phyloP scores from a whole-genome alignment of 495 filamentous ascomycete genomes.

The Aspergillus incahuasiensis region DNA sequence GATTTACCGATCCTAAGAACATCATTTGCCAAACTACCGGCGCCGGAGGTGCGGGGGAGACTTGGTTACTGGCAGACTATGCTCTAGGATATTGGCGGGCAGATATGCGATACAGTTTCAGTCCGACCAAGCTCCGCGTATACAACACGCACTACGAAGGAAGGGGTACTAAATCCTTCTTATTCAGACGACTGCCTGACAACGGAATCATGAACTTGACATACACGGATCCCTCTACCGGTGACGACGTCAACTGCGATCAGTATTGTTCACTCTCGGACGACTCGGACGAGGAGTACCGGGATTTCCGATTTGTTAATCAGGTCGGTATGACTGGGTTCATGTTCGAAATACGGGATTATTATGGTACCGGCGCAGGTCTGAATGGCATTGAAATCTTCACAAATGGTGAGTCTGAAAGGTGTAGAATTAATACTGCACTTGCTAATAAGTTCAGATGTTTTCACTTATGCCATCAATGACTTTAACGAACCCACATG shows the following conservation, averaged over 20 bases:
- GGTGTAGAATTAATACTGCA: background rate
- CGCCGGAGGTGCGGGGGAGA: slow-evolving; percentile 60
- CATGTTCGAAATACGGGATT: slow-evolving; percentile 75
- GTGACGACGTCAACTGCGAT: slow-evolving; percentile 64
- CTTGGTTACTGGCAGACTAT: slow-evolving; percentile 81
- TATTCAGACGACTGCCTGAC: slow-evolving; percentile 74
- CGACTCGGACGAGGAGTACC: slow-evolving; percentile 56
- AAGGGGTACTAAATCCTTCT: slow-evolving; percentile 79
- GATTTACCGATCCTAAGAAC: slow-evolving; percentile 73
- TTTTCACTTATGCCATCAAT: slow-evolving; percentile 77
- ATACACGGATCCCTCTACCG: slow-evolving; percentile 69
- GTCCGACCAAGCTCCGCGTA: slow-evolving; percentile 78
- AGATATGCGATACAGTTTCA: slow-evolving; percentile 72
- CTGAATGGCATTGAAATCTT: slow-evolving; percentile 88
- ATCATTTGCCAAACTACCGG: slow-evolving; percentile 76
- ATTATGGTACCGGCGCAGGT: slow-evolving; percentile 83
- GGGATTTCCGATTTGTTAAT: slow-evolving; percentile 92
- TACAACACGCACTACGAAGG: slow-evolving; percentile 87
- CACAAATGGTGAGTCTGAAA: slow-evolving; percentile 53
- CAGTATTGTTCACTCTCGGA: slow-evolving; percentile 73
- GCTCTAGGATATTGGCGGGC: slow-evolving; percentile 81
- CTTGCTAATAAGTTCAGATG: slow-evolving; percentile 47
- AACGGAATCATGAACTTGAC: slow-evolving; percentile 96
- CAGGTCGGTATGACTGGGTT: slow-evolving; percentile 83
- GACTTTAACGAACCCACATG: slow-evolving; percentile 87